phyloP scores from a whole-genome alignment of 2,329 filamentous ascomycete genomes.

The Talaromyces sp. region DNA sequence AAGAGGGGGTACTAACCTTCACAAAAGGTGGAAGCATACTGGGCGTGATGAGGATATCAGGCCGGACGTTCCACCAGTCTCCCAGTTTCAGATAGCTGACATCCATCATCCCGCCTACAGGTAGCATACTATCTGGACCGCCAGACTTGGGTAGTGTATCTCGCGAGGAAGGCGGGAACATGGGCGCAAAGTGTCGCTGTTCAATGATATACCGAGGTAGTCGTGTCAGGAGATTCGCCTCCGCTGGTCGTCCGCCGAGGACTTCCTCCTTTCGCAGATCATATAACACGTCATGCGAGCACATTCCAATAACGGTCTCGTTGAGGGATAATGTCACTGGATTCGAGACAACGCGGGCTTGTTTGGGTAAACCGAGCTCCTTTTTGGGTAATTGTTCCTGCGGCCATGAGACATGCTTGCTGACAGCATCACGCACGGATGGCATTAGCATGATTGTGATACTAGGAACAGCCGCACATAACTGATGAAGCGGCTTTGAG shows the following conservation, averaged over 20 bases:
- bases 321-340: conserved; percentile 88
- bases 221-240: conserved; percentile 66
- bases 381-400: conserved; percentile 68
- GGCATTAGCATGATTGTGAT: conserved; percentile 82
- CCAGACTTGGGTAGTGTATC: conserved; percentile 65
- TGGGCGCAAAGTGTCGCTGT: conserved; percentile 85
- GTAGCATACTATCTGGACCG: conserved; percentile 54
- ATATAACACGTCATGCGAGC: conserved; percentile 77
- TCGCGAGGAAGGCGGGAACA: conserved; percentile 78
- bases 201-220: conserved; percentile 76
- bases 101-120: conserved; percentile 77
- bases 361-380: conserved; percentile 75
- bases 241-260: conserved; percentile 54
- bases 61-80: conserved; percentile 82
- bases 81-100: conserved; percentile 80
- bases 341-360: conserved; percentile 77
- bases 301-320: conserved; percentile 78
- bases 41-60: conserved; percentile 80
- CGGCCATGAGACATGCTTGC: conserved; percentile 84
- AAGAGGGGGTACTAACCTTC: conserved; percentile 60
- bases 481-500: conserved; percentile 67
- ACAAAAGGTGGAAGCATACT: conserved; percentile 83
- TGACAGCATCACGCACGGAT: conserved; percentile 76
- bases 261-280: conserved; percentile 78
- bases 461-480: conserved; percentile 68